These are phyloP conservation scores for Triticum timopheevii DNA, from an alignment of 176 grass and related monocot genomes.

Conservation along the genomic window DNA sequence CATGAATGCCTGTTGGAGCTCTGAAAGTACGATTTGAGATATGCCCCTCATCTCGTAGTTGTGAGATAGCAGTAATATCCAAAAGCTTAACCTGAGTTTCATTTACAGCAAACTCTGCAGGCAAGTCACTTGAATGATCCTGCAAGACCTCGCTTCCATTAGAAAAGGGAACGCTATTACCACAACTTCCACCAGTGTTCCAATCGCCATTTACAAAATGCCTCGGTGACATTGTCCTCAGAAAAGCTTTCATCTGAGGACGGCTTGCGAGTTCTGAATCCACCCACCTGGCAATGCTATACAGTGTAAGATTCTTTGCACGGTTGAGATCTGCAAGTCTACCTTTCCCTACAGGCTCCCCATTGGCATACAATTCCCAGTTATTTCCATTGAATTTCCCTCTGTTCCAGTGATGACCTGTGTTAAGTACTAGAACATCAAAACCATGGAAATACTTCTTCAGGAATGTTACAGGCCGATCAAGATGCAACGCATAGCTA, in stretches of 20 bases:
- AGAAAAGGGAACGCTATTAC: constrained; percentile 65
- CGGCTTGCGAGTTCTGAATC: constrained; percentile 50
- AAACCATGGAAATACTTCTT: constrained; percentile 66
- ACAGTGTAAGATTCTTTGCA: constrained; percentile 76
- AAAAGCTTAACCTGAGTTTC: constrained; percentile 74
- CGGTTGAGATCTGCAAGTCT: constrained; percentile 49
- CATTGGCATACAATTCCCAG: constrained; percentile 79
- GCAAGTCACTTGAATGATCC: constrained; percentile 66
- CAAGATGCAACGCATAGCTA: constrained; percentile 84
- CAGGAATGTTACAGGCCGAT: constrained; percentile 81
- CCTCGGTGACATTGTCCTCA: constrained; percentile 89
- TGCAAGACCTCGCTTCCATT: constrained; percentile 67
- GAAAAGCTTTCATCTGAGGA: constrained; percentile 71
- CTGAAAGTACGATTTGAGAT: constrained; percentile 77
- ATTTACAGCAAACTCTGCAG: constrained; percentile 61
- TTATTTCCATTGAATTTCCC: constrained; percentile 84
- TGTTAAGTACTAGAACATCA: constrained; percentile 90
- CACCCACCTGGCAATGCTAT: constrained; percentile 75
- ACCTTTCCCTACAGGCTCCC: constrained; percentile 45
- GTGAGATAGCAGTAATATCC: constrained; percentile 84
- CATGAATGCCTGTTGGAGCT: constrained; percentile 49
- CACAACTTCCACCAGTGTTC: constrained; percentile 97
- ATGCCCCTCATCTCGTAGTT: constrained; percentile 85
- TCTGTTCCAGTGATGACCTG: constrained; percentile 99
- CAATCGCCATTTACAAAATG: constrained; percentile 98